These are phyloP conservation scores for Rhizopogon roseolus DNA, from an alignment of 768 basidiomycete genomes.

Conservation along the genomic window DNA sequence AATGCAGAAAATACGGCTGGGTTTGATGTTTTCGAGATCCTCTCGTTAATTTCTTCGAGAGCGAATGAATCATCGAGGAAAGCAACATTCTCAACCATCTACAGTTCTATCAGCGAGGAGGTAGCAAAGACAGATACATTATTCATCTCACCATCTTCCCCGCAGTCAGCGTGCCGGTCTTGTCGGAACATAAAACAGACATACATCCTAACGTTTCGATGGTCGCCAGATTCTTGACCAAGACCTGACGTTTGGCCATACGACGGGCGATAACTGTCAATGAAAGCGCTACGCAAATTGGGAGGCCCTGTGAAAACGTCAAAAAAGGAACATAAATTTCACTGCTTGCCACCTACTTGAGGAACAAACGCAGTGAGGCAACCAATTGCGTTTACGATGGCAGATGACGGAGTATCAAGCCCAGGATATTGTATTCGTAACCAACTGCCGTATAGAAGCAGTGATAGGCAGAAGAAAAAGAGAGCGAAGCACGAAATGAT, in stretches of 20 bases:
- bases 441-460: conserved; percentile 33
- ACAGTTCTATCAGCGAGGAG: not conserved
- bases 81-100: conserved; percentile 28
- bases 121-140: not conserved
- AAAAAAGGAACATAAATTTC: conserved; percentile 48
- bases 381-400: conserved; percentile 21
- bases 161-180: conserved; percentile 56
- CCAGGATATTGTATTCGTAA: conserved; percentile 15
- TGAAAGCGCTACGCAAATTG: conserved; percentile 51
- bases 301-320: conserved; percentile 50
- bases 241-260: conserved; percentile 47
- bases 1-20: conserved; percentile 12
- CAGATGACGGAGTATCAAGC: conserved; percentile 39
- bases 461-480: conserved; percentile 38
- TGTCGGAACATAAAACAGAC: conserved; percentile 49
- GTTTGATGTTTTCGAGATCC: conserved; percentile 5
- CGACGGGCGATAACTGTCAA: conserved; percentile 39
- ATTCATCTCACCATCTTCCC: conserved; percentile 29
- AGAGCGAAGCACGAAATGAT: conserved; percentile 44
- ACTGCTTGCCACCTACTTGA: conserved; percentile 37
- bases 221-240: conserved; percentile 54
- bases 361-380: conserved; percentile 37
- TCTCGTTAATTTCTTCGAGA: conserved; percentile 10
- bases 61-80: conserved; percentile 19
- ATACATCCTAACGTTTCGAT: conserved; percentile 66